phyloP scores from a whole-genome alignment of 2,329 filamentous ascomycete genomes.

The Cladobotryum mycophilum region DNA sequence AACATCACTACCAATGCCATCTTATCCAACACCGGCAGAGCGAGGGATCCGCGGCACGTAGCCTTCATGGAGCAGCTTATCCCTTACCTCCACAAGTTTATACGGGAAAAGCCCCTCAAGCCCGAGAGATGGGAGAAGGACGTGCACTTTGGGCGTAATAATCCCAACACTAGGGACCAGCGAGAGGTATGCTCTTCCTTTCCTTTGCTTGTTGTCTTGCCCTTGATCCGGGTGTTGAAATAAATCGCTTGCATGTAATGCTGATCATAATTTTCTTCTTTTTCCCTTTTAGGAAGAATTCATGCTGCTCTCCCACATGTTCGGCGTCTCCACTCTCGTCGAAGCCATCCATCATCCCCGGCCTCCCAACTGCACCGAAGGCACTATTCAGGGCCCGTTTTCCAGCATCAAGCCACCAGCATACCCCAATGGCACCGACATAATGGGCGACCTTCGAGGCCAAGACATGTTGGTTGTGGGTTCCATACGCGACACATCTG shows the following conservation, averaged over 20 bases:
- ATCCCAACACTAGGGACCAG: too few relatives aligned
- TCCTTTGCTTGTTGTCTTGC: too few relatives aligned
- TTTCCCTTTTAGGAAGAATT: conserved; percentile 49
- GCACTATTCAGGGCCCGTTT: conserved; percentile 66
- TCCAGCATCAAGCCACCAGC: conserved; percentile 69
- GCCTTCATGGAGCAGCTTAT: conserved; percentile 63
- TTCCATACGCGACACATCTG: conserved; percentile 55
- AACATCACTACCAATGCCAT: conserved; percentile 70
- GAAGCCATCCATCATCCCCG: conserved; percentile 75
- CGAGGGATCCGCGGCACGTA: conserved; percentile 40
- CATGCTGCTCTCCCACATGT: conserved; percentile 68
- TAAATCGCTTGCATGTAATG: not conserved
- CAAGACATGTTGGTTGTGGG: conserved; percentile 62
- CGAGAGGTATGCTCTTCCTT: too few relatives aligned
- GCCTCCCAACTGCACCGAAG: conserved; percentile 59
- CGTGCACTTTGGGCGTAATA: conserved; percentile 64
- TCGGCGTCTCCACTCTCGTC: conserved; percentile 68
- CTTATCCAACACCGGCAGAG: conserved; percentile 61
- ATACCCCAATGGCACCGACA: conserved; percentile 46
- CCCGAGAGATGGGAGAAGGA: conserved; percentile 69
- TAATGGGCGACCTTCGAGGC: conserved; percentile 60
- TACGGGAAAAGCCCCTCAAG: conserved; percentile 65
- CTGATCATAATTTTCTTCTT: not conserved
- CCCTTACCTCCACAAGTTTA: conserved; percentile 69
- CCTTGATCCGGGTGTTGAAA: too few relatives aligned